These are phyloP conservation scores for Candida incommunis DNA, from an alignment of 805 yeast genomes.

Conservation along the genomic window DNA sequence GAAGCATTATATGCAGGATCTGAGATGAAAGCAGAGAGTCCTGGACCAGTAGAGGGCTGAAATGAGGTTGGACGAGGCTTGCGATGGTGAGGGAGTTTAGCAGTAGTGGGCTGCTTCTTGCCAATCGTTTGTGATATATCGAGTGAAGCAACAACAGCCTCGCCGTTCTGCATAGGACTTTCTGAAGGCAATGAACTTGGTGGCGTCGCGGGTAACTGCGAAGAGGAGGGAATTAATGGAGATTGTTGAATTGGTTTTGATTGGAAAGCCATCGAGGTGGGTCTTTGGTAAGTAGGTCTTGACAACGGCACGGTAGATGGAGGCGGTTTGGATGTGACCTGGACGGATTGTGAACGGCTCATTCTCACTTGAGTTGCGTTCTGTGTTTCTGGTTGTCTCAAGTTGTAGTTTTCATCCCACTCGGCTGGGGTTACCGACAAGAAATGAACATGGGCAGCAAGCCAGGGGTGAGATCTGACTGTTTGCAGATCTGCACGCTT, in stretches of 20 bases:
- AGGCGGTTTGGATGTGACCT: not conserved
- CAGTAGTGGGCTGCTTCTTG: not conserved
- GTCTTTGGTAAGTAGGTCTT: constrained; percentile 3
- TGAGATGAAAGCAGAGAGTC: not conserved
- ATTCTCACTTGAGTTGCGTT: constrained; percentile 7
- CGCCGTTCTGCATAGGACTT: not conserved
- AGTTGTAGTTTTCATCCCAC: constrained; percentile 49
- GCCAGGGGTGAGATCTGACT: constrained; percentile 76
- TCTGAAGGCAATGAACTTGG: not conserved
- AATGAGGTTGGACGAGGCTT: constrained; percentile 26
- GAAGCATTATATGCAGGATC: not conserved
- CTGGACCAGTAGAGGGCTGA: constrained; percentile 17
- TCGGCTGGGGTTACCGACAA: constrained; percentile 74
- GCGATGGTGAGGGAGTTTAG: not conserved
- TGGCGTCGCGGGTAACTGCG: not conserved
- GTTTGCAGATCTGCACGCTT: constrained; percentile 55
- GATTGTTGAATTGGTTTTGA: not conserved
- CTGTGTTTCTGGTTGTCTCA: not conserved
- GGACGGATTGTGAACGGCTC: not conserved
- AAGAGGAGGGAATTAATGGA: not conserved
- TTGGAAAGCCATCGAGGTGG: constrained; percentile 1
- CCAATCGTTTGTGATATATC: not conserved
- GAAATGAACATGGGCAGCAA: constrained; percentile 70
- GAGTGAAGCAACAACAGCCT: not conserved
- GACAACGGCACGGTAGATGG: constrained; percentile 1